Base-by-base conservation (phyloP, 352 stramenopile genomes). In the Phytophthora cajani region DNA sequence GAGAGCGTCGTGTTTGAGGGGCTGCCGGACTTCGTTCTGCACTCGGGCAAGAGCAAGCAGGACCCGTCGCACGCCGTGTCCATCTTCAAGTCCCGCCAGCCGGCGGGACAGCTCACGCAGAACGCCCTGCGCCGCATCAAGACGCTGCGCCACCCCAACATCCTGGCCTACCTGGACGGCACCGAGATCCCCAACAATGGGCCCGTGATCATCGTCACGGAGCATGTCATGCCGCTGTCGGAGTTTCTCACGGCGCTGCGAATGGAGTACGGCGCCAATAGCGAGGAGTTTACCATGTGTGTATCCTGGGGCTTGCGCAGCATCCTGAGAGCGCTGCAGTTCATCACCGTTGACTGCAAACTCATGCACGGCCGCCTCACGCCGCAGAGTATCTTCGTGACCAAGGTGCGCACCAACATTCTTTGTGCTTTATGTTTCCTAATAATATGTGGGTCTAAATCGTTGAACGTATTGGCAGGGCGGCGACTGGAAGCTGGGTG, bases 401-500 rank as follows among this genome's bases (percentile, higher is more conserved):
- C 96, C 10, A 94, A 92, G 77, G 85, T 93, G 49, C 12, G 30
- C 5, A 16, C 65, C 25, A n/a, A n/a, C 58, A 27, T 16, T 17
- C 53, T 4, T 11, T 23, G 10, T 6, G 5, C 38, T 17, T 27
- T 57, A n/a, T 17, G 55, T 44, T 19, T 33, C n/a, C 16, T 54
- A n/a, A 2, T 27, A 52, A 27, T 27, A 27, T 27, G 23, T 27
- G 23, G 23, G 23, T 50, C 59, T 60, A 17, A 16, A 23, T 14
- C 12, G 40, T 32, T 66, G 27, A 11, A 17, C 14, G 60, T 4
- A 1, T 57, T 67, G 12, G 36, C 67, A 90, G 69, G 92, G 91
- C 50, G 97, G 97, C 53, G 97, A 99, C 81, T 98, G 97, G 85
- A 99, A 99, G 67, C 82, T 99, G 17, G 95, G 87, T 30, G 96